phyloP scores from a whole-genome alignment of 331 rosid species.

The Arachis monticola region DNA sequence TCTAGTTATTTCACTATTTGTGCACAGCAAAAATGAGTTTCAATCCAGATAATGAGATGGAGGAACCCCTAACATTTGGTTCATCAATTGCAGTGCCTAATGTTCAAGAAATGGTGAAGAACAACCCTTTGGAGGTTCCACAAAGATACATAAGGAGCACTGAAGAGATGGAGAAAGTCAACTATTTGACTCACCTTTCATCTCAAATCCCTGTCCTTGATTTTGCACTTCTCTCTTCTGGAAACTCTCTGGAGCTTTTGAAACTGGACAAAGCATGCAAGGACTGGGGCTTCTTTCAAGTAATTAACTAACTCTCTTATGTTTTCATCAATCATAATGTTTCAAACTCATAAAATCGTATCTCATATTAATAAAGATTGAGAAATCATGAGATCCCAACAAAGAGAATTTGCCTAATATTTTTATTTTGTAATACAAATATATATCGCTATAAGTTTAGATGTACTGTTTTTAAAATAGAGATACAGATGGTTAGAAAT shows the following conservation, averaged over 20 bases:
- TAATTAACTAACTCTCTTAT: background rate
- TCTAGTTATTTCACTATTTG: too few species aligned
- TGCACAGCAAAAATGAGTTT: too few species aligned
- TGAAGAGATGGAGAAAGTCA: conserved; percentile 34
- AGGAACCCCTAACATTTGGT: background rate
- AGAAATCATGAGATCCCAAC: too few species aligned
- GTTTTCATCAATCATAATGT: background rate
- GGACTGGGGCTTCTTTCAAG: conserved; percentile 54
- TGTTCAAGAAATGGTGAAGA: conserved; percentile 51
- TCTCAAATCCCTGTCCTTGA: conserved; percentile 45
- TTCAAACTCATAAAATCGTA: too few species aligned
- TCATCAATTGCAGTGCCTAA: conserved; percentile 15
- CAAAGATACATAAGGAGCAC: conserved; percentile 39
- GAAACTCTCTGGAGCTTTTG: conserved; percentile 34
- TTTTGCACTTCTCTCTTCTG: conserved; percentile 38
- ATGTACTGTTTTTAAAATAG: too few species aligned
- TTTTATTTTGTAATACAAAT: too few species aligned
- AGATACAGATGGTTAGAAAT: too few species aligned
- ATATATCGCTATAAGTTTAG: too few species aligned
- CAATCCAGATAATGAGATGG: too few species aligned
- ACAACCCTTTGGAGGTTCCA: conserved; percentile 30
- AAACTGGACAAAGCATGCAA: conserved; percentile 45
- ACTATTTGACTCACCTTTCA: conserved; percentile 24
- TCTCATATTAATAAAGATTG: too few species aligned
- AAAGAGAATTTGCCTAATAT: too few species aligned